Evolutionary conservation across 2,329 filamentous ascomycete species (phyloP).

Genomic region (Alternaria atra): DNA sequence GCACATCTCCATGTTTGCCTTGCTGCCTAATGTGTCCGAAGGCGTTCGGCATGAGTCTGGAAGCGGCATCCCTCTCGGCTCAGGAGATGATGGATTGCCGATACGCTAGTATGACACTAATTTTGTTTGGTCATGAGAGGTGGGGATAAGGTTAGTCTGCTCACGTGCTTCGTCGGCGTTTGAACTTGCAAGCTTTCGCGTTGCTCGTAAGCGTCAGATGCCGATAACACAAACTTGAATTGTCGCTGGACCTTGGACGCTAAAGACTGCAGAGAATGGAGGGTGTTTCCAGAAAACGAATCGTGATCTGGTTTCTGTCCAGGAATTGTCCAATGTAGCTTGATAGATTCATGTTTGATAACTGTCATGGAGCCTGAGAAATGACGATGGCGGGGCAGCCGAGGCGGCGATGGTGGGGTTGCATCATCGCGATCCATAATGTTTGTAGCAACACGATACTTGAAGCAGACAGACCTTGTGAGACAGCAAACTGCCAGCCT

Average conservation of each 20-base stretch:
- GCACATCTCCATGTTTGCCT: slow-evolving; percentile 6
- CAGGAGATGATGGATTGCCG: neutral
- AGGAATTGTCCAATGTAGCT: neutral
- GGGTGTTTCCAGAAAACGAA: no score
- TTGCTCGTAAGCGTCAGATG: slow-evolving; percentile 8
- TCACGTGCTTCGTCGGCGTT: slow-evolving; percentile 24
- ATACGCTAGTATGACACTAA: neutral
- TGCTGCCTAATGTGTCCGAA: slow-evolving; percentile 8
- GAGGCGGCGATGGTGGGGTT: slow-evolving; percentile 12
- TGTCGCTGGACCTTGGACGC: neutral
- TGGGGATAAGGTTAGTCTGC: neutral
- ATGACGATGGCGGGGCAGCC: slow-evolving; percentile 16
- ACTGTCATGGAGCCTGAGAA: neutral
- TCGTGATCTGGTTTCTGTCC: fast-evolving
- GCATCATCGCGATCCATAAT: slow-evolving; percentile 5
- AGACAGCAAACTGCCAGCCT: neutral
- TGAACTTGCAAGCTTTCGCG: slow-evolving; percentile 4
- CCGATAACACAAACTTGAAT: neutral
- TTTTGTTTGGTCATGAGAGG: neutral
- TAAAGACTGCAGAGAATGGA: neutral
- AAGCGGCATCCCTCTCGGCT: slow-evolving; percentile 5
- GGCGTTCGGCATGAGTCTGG: neutral
- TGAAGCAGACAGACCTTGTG: neutral
- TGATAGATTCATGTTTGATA: neutral
- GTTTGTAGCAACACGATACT: slow-evolving; percentile 18